Evolutionary conservation across 2,329 filamentous ascomycete species (phyloP), one percentile per base, ranked within the genome.

Genomic region (Microcera coccophila): DNA sequence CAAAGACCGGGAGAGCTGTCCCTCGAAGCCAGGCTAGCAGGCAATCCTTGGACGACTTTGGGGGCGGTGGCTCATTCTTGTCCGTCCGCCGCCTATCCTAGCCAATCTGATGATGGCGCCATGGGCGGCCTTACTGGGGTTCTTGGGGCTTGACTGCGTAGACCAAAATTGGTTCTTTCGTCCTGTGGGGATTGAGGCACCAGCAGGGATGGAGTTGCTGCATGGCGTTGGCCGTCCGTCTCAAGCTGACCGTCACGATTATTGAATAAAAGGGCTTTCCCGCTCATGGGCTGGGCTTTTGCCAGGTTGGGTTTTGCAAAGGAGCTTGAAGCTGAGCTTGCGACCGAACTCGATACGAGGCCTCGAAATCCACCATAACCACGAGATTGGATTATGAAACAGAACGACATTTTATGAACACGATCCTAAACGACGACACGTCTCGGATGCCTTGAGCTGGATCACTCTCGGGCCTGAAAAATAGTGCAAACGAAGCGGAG

Each of bases 41-140:
- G 8, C 5, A n/a, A n/a, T 32, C 7, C 15, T 45, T 44, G 42
- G 24, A 41, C 28, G 36, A 41, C 36, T 39, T 44, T 51, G 53
- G 54, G 50, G 50, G 54, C 45, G 47, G 51, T 58, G 54, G 53
- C 54, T 53, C 47, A 45, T 55, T 44, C 18, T 48, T 55, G 45
- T 26, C 36, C 39, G 38, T 41, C n/a, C n/a, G n/a, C n/a, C n/a
- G n/a, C n/a, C n/a, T n/a, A n/a, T n/a, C n/a, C n/a, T n/a, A n/a
- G n/a, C n/a, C n/a, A n/a, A 43, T 40, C 40, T 37, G 49, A 41
- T 40, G 43, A 52, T 50, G 50, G 48, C 52, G 44, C 50, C 49
- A 52, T 55, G 44, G 41, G 15, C 15, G 31, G 45, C 39, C 44
- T 41, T 31, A 42, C 48, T 48, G 57, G 50, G 54, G 54, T 50